A percentile compares a stretch with the other conserved stretches of the same genome.
These are phyloP conservation scores for Pestalotiopsis fici DNA, from an alignment of 2,329 filamentous ascomycete genomes.

Conservation along the genomic window DNA sequence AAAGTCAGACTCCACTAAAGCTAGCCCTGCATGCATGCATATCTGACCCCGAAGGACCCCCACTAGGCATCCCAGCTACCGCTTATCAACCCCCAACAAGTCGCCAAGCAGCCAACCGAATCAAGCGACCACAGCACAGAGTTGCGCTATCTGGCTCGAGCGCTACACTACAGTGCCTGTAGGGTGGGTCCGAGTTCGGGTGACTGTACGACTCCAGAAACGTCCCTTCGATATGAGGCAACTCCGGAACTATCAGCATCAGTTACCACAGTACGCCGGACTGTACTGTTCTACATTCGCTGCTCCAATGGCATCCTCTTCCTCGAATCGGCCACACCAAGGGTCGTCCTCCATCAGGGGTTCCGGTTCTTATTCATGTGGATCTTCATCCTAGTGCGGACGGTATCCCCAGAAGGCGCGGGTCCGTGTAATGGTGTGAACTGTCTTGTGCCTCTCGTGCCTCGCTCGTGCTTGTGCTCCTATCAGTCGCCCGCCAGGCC, in stretches of 20 bases:
- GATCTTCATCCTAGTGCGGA: background rate
- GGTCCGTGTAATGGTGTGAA: conserved; percentile 2
- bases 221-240: conserved; percentile 9
- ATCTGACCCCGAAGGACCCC: background rate
- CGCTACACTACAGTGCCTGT: background rate
- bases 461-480: conserved; percentile 4
- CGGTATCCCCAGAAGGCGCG: background rate
- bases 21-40: background rate
- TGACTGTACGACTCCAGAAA: conserved; percentile 4
- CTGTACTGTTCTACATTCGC: background rate
- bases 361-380: background rate
- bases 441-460: background rate
- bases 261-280: background rate
- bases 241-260: background rate
- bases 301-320: background rate
- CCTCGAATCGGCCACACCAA: background rate
- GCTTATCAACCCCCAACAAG: conserved; percentile 8
- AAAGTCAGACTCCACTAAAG: background rate
- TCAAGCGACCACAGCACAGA: background rate
- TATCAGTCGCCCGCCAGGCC: conserved; percentile 5
- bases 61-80: background rate
- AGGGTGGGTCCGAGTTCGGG: background rate
- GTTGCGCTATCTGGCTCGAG: background rate
- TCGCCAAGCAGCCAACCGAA: background rate
- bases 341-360: background rate